Base-by-base conservation (phyloP, 1,284 basidiomycete species). In the Veloboletus limbatus region DNA sequence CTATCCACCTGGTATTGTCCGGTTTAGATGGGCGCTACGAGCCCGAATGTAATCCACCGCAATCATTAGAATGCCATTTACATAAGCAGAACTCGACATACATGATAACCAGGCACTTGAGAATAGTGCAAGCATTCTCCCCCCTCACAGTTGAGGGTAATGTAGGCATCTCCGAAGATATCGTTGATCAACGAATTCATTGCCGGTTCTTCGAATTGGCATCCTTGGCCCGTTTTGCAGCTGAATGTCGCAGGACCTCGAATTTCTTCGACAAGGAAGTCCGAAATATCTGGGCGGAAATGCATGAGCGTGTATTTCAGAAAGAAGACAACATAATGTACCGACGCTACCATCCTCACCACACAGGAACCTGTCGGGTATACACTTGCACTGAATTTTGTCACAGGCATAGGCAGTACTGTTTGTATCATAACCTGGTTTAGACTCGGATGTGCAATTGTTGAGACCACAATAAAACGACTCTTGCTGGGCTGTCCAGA, bases 121-220 rank as follows among this genome's bases (percentile, higher is more conserved):
- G 89, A 92, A 59, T 85, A 92, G 63, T 97, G 92, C 60, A 99
- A 66, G 63, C 96, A 98, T 69, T 98, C 96, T 24, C 96, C 96
- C 8, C 89, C 85, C 1, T 88, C 73, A 59, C 96, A 99, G 37
- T 85, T 69, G 42, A 98, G 77, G 3, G 90, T 88, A 65, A 99
- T 99, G 58, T 85, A 88, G 1, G 74, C 75, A 66, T 99, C 96
- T 8, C 92, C 96, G 57, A 99, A 98, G 54, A 99, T 85, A 54
- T 88, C 85, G 59, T 87, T 82, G 67, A 99, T 98, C 40, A 99
- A 78, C 27, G 85, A 77, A 63, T 98, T 97, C 96, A 98, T 97
- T 0, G 90, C 92, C 0, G 92, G 92, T 60, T 99, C 96, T 63
- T 94, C 87, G 59, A 99, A 99, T 51, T 76, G 81, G 71, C 95